These are phyloP conservation scores for Edaphochlamys debaryana DNA, from an alignment of 139 green algal species.

Conservation along the genomic window DNA sequence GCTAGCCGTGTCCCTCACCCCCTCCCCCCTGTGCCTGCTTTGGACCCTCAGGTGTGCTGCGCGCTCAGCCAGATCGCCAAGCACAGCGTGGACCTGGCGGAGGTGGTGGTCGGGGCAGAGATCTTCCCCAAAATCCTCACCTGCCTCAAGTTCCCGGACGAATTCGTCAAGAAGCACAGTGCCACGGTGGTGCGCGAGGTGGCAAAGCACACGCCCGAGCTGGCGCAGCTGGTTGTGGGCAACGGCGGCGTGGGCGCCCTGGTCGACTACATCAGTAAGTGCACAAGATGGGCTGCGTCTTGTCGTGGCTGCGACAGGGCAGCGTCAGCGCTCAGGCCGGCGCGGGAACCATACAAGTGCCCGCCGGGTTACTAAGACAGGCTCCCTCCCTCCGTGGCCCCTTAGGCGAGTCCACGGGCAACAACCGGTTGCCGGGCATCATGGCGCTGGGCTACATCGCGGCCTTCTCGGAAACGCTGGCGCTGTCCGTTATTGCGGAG, in stretches of 20 bases:
- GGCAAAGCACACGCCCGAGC: conserved; percentile 91
- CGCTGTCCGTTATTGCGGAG: conserved; percentile 84
- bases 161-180: conserved; percentile 84
- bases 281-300: no score
- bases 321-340: background rate
- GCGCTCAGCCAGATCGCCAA: conserved; percentile 88
- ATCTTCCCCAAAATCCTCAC: conserved; percentile 91
- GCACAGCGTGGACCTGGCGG: conserved; percentile 89
- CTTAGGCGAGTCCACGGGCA: conserved; percentile 54
- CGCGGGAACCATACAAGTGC: no score
- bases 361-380: no score
- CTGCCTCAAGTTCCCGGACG: conserved; percentile 90
- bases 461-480: conserved; percentile 89
- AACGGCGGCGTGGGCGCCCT: conserved; percentile 86
- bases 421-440: conserved; percentile 80
- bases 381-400: no score
- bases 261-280: conserved; percentile 81
- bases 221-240: conserved; percentile 88
- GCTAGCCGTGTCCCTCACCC: no score
- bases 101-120: conserved; percentile 90
- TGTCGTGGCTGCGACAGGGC: no score
- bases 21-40: no score
- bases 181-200: conserved; percentile 77
- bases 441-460: conserved; percentile 92
- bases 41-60: conserved; percentile 84